Evolutionary conservation across 768 basidiomycete species (phyloP).

Genomic region (Rhizopogon sp.): DNA sequence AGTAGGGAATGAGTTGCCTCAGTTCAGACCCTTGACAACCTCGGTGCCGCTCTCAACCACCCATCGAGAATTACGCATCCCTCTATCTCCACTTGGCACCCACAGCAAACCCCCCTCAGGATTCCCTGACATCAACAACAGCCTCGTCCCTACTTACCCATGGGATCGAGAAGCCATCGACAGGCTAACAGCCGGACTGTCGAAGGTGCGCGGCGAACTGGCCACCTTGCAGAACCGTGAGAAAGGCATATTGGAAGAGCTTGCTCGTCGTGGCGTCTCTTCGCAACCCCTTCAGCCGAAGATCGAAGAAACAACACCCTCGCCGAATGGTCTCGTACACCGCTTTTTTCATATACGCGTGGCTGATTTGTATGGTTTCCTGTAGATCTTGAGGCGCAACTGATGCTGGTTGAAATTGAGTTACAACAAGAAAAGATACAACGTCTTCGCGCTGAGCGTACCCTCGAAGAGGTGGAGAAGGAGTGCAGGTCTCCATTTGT

Average conservation of each 20-base stretch:
- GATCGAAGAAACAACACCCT: neutral
- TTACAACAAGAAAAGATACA: slow-evolving; percentile 31
- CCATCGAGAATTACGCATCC: neutral
- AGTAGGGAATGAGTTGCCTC: neutral
- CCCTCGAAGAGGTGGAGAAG: slow-evolving; percentile 41
- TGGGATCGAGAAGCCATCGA: slow-evolving; percentile 1
- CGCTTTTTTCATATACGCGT: neutral
- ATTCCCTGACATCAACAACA: neutral
- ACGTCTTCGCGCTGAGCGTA: slow-evolving; percentile 39
- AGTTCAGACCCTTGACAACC: neutral
- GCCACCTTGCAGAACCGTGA: slow-evolving; percentile 19
- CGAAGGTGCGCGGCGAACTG: slow-evolving; percentile 21
- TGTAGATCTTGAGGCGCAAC: slow-evolving; percentile 21
- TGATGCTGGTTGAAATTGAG: slow-evolving; percentile 28
- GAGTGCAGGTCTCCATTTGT: slow-evolving; percentile 53
- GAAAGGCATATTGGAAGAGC: slow-evolving; percentile 15
- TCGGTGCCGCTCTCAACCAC: neutral
- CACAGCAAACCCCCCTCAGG: neutral
- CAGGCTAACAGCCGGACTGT: slow-evolving; percentile 21
- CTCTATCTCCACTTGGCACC: neutral
- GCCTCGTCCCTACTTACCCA: neutral
- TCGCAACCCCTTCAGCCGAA: neutral
- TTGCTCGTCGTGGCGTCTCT: slow-evolving; percentile 12
- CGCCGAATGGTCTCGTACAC: neutral
- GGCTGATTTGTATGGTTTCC: neutral